A percentile compares a stretch with the other conserved stretches of the same genome.
Evolutionary conservation across 139 green algal genomes (phyloP).

Genomic region (Chlorella ohadii): DNA sequence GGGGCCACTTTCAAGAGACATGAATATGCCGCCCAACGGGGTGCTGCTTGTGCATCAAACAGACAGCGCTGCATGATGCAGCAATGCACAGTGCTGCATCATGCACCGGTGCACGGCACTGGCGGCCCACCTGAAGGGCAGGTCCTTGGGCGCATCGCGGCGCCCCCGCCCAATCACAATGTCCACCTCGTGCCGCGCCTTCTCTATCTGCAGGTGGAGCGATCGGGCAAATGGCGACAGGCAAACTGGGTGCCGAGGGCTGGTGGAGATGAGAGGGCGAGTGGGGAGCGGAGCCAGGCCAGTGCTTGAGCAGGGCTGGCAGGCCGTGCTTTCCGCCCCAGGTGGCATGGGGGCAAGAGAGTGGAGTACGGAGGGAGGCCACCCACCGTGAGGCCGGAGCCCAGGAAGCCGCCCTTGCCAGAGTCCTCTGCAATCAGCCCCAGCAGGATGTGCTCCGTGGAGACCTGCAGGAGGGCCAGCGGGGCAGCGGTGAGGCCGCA

Average conservation of each 20-base stretch:
- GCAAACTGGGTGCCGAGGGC: neutral
- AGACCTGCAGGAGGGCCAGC: slow-evolving; percentile 58
- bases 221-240: neutral
- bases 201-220: slow-evolving; percentile 22
- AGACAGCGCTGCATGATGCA: no score
- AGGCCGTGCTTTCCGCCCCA: neutral
- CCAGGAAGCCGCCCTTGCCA: slow-evolving; percentile 75
- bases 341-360: no score
- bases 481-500: neutral
- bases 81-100: neutral
- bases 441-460: slow-evolving; percentile 89
- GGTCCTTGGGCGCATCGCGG: slow-evolving; percentile 48
- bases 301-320: neutral
- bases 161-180: neutral
- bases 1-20: no score
- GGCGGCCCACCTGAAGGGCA: slow-evolving; percentile 70
- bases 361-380: neutral
- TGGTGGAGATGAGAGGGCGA: no score
- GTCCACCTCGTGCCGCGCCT: slow-evolving; percentile 53
- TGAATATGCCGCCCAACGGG: no score
- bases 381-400: slow-evolving; percentile 71
- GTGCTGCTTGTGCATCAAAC: no score
- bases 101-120: neutral
- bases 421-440: slow-evolving; percentile 85
- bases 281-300: neutral